phyloP scores from a whole-genome alignment of 2,329 filamentous ascomycete species.

The Uncinocarpus reesii region DNA sequence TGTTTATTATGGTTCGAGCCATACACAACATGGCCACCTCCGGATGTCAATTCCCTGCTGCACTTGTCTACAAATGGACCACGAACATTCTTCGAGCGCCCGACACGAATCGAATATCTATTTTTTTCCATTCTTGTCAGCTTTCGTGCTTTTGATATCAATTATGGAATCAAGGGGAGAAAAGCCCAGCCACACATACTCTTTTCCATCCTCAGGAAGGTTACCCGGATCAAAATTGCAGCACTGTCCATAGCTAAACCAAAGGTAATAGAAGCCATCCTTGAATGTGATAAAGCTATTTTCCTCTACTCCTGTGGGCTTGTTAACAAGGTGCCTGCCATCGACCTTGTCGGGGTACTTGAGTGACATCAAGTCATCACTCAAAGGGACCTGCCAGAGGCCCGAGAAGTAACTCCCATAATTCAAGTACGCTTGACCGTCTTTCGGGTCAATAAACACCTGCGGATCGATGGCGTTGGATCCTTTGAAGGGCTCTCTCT shows the following conservation, averaged over 20 bases:
- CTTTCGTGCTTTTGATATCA: background rate
- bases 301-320: slow-evolving; percentile 22
- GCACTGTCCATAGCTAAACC: slow-evolving; percentile 34
- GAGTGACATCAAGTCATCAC: slow-evolving; percentile 25
- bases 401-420: slow-evolving; percentile 31
- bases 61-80: slow-evolving; percentile 30
- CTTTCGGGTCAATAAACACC: slow-evolving; percentile 24
- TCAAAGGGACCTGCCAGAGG: slow-evolving; percentile 29
- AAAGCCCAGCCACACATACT: too few species aligned
- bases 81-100: slow-evolving; percentile 25
- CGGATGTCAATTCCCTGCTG: slow-evolving; percentile 22
- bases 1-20: slow-evolving; percentile 28
- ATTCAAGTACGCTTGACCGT: slow-evolving; percentile 24
- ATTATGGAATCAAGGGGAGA: background rate
- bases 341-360: slow-evolving; percentile 19
- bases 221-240: slow-evolving; percentile 23
- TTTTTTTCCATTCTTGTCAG: background rate
- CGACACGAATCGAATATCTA: slow-evolving; percentile 30
- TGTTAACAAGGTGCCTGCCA: slow-evolving; percentile 23
- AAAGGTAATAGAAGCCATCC: slow-evolving; percentile 31
- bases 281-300: slow-evolving; percentile 30
- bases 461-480: slow-evolving; percentile 31
- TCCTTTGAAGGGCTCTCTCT: slow-evolving; percentile 25
- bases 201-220: slow-evolving; percentile 24
- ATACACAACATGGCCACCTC: slow-evolving; percentile 28